These are phyloP conservation scores for Kingdonia uniflora DNA, from an alignment of 164 flowering plant species.

Conservation along the genomic window DNA sequence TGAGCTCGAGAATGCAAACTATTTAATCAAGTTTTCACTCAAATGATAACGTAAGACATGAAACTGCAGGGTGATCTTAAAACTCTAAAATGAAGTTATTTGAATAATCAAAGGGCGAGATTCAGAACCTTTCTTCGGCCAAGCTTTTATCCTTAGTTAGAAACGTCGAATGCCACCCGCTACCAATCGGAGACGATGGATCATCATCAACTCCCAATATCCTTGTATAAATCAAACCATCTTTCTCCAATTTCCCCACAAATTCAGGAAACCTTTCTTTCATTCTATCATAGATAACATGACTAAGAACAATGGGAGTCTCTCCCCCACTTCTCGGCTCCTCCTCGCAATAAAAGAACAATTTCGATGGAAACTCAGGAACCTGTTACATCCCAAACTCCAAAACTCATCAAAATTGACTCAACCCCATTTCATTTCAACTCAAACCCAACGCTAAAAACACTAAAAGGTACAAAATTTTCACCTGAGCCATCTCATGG, in stretches of 20 bases:
- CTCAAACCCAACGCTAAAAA: background rate
- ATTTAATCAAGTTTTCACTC: too few species aligned
- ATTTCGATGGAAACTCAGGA: conserved; percentile 73
- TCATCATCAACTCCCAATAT: conserved; percentile 75
- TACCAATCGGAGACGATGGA: conserved; percentile 83
- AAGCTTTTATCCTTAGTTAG: conserved; percentile 56
- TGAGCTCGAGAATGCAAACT: too few species aligned
- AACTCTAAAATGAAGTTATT: too few species aligned
- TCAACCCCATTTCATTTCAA: background rate
- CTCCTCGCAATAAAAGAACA: conserved; percentile 91
- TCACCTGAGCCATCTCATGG: conserved; percentile 68
- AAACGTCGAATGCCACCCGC: conserved; percentile 94
- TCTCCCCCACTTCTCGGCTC: conserved; percentile 82
- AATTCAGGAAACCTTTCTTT: conserved; percentile 66
- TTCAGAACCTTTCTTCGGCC: conserved; percentile 77
- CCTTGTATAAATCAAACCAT: conserved; percentile 60
- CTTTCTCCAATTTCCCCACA: conserved; percentile 57
- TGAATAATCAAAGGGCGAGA: background rate
- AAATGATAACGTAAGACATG: too few species aligned
- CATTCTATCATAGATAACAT: conserved; percentile 76
- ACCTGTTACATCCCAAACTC: conserved; percentile 29
- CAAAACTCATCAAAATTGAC: background rate
- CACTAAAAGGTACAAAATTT: background rate
- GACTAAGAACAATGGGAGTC: conserved; percentile 89
- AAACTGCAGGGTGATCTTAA: too few species aligned